Conservation (phyloP, 257 asterid species). For the Capsicum pubescens region DNA sequence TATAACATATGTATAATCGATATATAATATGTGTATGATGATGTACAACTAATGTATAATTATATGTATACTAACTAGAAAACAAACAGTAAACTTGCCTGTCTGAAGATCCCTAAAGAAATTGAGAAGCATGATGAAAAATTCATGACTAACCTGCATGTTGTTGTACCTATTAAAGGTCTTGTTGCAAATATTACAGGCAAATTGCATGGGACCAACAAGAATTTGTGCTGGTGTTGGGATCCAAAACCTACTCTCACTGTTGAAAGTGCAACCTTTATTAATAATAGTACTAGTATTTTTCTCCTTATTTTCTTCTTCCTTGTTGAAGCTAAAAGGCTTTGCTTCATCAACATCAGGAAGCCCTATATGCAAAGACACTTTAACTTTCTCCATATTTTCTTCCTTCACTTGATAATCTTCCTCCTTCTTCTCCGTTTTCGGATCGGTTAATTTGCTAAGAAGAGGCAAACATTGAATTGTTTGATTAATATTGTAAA, state of each 20-base stretch:
- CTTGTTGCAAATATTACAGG: slow-evolving; percentile 84
- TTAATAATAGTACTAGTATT: slow-evolving; percentile 10
- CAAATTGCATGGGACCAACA: slow-evolving; percentile 91
- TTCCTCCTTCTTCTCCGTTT: slow-evolving; percentile 47
- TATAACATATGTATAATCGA: too few species aligned
- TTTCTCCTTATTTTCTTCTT: slow-evolving; percentile 37
- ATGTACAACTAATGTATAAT: too few species aligned
- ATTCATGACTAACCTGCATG: slow-evolving; percentile 76
- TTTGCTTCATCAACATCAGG: slow-evolving; percentile 45
- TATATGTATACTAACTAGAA: too few species aligned
- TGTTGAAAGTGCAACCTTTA: slow-evolving; percentile 38
- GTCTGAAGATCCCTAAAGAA: not conserved
- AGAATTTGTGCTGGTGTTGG: slow-evolving; percentile 94
- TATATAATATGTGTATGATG: too few species aligned
- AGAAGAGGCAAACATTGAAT: slow-evolving; percentile 81
- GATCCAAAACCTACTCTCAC: slow-evolving; percentile 76
- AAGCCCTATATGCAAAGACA: slow-evolving; percentile 80
- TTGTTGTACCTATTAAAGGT: slow-evolving; percentile 94
- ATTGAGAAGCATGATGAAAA: not conserved
- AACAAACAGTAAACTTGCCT: too few species aligned
- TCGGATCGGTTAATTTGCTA: slow-evolving; percentile 53
- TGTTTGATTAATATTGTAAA: slow-evolving; percentile 35
- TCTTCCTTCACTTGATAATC: slow-evolving; percentile 34
- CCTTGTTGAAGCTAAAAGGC: slow-evolving; percentile 34
- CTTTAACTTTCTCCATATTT: slow-evolving; percentile 51